phyloP scores from a whole-genome alignment of 371 early-diverging fungal species.

The Mucor ambiguus region DNA sequence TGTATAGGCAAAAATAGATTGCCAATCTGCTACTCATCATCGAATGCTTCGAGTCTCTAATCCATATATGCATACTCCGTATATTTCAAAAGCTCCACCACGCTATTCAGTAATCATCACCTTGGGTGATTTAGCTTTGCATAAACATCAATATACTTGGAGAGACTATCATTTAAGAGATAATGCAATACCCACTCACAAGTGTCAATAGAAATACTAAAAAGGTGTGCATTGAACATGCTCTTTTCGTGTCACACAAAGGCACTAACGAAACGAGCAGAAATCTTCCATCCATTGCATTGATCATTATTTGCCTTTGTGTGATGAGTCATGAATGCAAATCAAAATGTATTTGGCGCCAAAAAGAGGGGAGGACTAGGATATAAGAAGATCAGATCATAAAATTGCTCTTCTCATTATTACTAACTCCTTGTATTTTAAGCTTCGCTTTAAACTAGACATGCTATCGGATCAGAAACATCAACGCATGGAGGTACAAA shows the following conservation, averaged over 20 bases:
- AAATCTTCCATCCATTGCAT: background rate
- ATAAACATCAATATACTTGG: background rate
- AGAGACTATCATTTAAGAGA: background rate
- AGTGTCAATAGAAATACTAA: background rate
- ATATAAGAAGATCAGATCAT: background rate
- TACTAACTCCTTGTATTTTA: background rate
- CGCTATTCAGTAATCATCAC: background rate
- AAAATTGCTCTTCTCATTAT: background rate
- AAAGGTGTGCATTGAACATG: background rate
- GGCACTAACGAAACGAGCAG: background rate
- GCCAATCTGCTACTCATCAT: background rate
- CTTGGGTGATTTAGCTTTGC: background rate
- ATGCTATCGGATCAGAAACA: background rate
- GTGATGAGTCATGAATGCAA: background rate
- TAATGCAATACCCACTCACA: background rate
- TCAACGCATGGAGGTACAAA: background rate
- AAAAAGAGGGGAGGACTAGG: background rate
- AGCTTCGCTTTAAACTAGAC: background rate
- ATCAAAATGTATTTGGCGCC: background rate
- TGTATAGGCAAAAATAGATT: background rate
- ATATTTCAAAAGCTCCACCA: background rate
- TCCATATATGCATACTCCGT: background rate
- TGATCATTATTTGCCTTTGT: background rate
- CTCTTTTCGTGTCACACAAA: background rate
- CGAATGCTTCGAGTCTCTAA: background rate